Base-by-base conservation (phyloP, 208 protist genomes). In the Trypanosoma avium region DNA sequence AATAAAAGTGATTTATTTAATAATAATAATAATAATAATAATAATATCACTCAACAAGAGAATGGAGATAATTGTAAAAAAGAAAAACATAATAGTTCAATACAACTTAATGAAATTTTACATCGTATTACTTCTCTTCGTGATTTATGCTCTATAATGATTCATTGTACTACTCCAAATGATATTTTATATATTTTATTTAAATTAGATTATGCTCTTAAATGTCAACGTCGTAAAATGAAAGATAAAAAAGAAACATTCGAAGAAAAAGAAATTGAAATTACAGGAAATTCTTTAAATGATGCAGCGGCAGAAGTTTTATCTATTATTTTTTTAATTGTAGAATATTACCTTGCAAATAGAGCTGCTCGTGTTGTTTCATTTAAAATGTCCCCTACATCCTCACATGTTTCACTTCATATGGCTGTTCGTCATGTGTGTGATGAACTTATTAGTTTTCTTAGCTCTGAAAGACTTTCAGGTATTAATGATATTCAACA, bases 271-370 rank as follows among this genome's bases (percentile, higher is more conserved):
- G 57, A 42, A 42, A n/a, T 30, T 15, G 43, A 1, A 26, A 26
- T 0, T 1, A 29, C 15, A 30, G 42, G 3, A 12, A 33, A 57
- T 30, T 3, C 22, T 6, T 4, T n/a, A 29, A 4, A 42, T 9
- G 75, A 82, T 43, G 61, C 47, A n/a, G 45, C 75, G 1, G 74
- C 77, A 10, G 77, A 82, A 19, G 48, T 82, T 24, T 59, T 89
- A 29, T 42, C 77, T 27, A 19, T 89, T 38, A 45, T 77, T 2
- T 67, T 73, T 47, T 65, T 78, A 1, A 45, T 85, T 35, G 61
- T 89, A 2, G 86, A 92, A 47, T 71, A 75, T 43, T 79, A 85
- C 26, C 61, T 92, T 22, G n/a, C 77, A 10, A 74, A 68, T 42
- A 70, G 77, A 1, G 79, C 80, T 3, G 67, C 75, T 35, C 46